phyloP scores from a whole-genome alignment of 2,329 filamentous ascomycete genomes.

The Claviceps sp. region DNA sequence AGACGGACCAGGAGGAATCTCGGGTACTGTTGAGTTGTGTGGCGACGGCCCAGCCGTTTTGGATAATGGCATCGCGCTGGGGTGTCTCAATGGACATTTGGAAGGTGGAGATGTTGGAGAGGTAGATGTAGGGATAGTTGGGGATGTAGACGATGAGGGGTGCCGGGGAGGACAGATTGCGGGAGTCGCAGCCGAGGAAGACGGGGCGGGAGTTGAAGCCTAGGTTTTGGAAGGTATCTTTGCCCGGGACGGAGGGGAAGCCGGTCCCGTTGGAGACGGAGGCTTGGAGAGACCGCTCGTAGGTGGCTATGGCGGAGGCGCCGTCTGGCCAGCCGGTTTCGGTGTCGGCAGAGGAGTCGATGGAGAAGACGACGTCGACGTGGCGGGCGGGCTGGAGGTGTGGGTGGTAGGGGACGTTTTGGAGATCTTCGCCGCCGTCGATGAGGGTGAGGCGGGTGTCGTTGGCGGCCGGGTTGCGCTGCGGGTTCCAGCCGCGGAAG shows the following conservation, averaged over 20 bases:
- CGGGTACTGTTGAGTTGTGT: conserved; percentile 72
- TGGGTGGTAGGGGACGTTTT: conserved; percentile 67
- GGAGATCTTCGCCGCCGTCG: conserved; percentile 65
- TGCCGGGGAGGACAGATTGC: conserved; percentile 35
- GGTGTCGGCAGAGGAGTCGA: conserved; percentile 52
- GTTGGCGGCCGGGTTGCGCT: conserved; percentile 29
- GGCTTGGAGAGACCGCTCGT: conserved; percentile 33
- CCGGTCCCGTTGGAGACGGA: conserved; percentile 38
- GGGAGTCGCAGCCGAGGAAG: conserved; percentile 52
- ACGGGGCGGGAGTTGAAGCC: conserved; percentile 45
- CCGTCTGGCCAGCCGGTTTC: conserved; percentile 46
- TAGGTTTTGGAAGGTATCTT: conserved; percentile 40
- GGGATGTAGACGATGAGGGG: conserved; percentile 82
- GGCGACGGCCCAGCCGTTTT: conserved; percentile 73
- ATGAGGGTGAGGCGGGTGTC: conserved; percentile 52
- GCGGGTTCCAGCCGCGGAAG: conserved; percentile 36
- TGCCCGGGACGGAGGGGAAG: conserved; percentile 45
- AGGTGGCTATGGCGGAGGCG: conserved; percentile 42
- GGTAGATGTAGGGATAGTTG: conserved; percentile 57
- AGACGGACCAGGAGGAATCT: conserved; percentile 64
- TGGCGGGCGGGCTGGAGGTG: conserved; percentile 35
- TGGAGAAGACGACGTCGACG: conserved; percentile 50
- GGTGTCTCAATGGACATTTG: conserved; percentile 46
- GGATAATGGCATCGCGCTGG: conserved; percentile 66
- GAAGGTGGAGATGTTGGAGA: conserved; percentile 72